A percentile compares a stretch with the other conserved stretches of the same genome.
Evolutionary conservation across 2,329 filamentous ascomycete species (phyloP).

Genomic region (Cladosporium sp.): DNA sequence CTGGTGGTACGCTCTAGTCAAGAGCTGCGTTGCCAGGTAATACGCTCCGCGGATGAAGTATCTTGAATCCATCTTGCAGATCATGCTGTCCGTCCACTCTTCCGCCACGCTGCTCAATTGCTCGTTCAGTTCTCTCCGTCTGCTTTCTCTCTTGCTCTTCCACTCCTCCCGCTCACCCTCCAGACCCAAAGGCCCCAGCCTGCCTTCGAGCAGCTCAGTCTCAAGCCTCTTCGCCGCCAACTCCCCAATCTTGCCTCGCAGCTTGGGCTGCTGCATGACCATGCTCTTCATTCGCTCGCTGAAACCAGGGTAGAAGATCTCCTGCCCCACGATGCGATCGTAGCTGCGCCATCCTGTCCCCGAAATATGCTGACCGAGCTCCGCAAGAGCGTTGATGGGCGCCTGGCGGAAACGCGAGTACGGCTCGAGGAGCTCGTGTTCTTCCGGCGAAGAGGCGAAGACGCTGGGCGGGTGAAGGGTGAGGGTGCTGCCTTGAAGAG

Average conservation of each 20-base stretch:
- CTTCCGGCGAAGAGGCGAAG: slow-evolving; percentile 31
- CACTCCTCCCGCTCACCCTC: slow-evolving; percentile 50
- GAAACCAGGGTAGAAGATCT: slow-evolving; percentile 89
- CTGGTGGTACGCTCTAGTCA: slow-evolving; percentile 92
- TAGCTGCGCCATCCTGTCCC: slow-evolving; percentile 95
- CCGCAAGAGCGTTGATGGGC: slow-evolving; percentile 75
- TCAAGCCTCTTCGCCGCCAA: slow-evolving; percentile 68
- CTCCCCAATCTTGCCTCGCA: slow-evolving; percentile 68
- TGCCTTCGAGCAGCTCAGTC: slow-evolving; percentile 70
- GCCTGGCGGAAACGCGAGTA: slow-evolving; percentile 79
- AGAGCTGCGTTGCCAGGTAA: slow-evolving; percentile 77
- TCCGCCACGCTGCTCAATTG: slow-evolving; percentile 76
- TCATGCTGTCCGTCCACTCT: slow-evolving; percentile 88
- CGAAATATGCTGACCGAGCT: slow-evolving; percentile 87
- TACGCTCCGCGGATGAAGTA: slow-evolving; percentile 84
- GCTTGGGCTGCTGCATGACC: slow-evolving; percentile 68
- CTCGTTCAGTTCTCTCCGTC: slow-evolving; percentile 54
- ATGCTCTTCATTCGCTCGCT: slow-evolving; percentile 78
- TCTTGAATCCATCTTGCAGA: slow-evolving; percentile 75
- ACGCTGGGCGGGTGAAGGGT: slow-evolving; percentile 41
- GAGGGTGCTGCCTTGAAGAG: slow-evolving; percentile 40
- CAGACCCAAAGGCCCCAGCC: slow-evolving; percentile 47
- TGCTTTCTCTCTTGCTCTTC: slow-evolving; percentile 41
- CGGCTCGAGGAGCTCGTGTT: slow-evolving; percentile 68
- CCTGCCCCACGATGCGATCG: slow-evolving; percentile 81